phyloP scores from a whole-genome alignment of 176 grass and related monocot species.

The Musa troglodytarum region DNA sequence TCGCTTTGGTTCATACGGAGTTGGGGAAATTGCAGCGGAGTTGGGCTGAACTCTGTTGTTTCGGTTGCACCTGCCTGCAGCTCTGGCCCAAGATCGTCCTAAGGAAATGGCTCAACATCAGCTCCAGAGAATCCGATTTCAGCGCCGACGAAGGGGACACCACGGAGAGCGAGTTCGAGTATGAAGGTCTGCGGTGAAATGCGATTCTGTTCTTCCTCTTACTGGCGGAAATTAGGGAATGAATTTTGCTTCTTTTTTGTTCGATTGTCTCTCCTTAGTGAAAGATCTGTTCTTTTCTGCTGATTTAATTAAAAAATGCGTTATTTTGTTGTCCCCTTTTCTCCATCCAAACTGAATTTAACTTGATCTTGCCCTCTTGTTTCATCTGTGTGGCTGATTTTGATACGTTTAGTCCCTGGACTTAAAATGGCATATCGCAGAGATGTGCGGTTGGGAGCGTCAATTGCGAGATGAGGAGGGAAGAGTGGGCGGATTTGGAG shows the following conservation, averaged over 20 bases:
- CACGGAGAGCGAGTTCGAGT: conserved; percentile 67
- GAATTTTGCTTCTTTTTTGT: not conserved
- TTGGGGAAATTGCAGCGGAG: conserved; percentile 21
- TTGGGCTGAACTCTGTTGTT: conserved; percentile 36
- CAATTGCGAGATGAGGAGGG: conserved; percentile 48
- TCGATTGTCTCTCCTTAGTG: not conserved
- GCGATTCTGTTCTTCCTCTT: not conserved
- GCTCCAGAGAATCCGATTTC: conserved; percentile 67
- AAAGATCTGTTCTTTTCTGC: not conserved
- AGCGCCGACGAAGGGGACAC: conserved; percentile 86
- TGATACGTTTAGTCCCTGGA: conserved; percentile 3
- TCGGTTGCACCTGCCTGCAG: conserved; percentile 44
- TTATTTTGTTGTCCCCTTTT: too few relatives aligned
- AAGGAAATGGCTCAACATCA: conserved; percentile 94
- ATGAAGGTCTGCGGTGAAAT: conserved; percentile 41
- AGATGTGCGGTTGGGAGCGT: conserved; percentile 73
- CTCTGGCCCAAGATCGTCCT: conserved; percentile 82
- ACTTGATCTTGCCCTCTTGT: not conserved
- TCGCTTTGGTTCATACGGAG: not conserved
- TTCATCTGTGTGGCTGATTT: not conserved
- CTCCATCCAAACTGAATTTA: not conserved
- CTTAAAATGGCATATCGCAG: conserved; percentile 32
- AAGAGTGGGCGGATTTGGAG: conserved; percentile 33
- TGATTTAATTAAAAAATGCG: not conserved
- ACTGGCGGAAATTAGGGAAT: not conserved